Evolutionary conservation across 495 filamentous ascomycete species (phyloP).

Genomic region (Neurospora sp.): DNA sequence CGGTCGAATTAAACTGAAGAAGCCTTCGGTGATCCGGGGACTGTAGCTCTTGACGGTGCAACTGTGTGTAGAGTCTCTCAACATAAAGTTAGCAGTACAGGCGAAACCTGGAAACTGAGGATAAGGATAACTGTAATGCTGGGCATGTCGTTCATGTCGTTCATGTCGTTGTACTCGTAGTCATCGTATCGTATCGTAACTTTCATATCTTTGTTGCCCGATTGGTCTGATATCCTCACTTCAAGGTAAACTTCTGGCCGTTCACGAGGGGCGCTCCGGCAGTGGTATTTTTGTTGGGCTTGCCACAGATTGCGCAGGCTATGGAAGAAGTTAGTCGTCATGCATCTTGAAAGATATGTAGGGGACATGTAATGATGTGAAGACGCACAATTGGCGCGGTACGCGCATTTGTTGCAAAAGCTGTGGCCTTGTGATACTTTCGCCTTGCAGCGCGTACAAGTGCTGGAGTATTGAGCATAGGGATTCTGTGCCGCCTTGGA

Average conservation of each 20-base stretch:
- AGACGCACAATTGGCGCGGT: slow-evolving; percentile 49
- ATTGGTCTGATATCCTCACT: slow-evolving; percentile 30
- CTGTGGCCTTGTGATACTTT: slow-evolving; percentile 54
- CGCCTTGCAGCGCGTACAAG: slow-evolving; percentile 52
- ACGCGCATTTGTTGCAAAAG: slow-evolving; percentile 58
- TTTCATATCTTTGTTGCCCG: background rate
- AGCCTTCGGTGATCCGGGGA: background rate
- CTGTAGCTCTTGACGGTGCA: background rate
- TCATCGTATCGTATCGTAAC: background rate
- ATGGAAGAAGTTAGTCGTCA: slow-evolving; percentile 11
- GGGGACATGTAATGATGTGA: background rate
- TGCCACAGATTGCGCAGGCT: slow-evolving; percentile 62
- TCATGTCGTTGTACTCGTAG: background rate
- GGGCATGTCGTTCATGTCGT: background rate
- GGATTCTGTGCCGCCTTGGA: slow-evolving; percentile 60
- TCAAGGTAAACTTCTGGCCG: slow-evolving; percentile 56
- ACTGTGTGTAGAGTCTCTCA: background rate
- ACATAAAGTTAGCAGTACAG: background rate
- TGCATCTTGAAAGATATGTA: background rate
- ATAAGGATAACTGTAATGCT: background rate
- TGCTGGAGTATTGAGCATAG: slow-evolving; percentile 54
- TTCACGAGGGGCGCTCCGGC: slow-evolving; percentile 43
- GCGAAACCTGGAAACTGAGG: background rate
- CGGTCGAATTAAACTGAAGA: background rate
- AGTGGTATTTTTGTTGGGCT: slow-evolving; percentile 40